Conservation (phyloP, 1,284 basidiomycete species). For the Ustanciosporium gigantosporum region DNA sequence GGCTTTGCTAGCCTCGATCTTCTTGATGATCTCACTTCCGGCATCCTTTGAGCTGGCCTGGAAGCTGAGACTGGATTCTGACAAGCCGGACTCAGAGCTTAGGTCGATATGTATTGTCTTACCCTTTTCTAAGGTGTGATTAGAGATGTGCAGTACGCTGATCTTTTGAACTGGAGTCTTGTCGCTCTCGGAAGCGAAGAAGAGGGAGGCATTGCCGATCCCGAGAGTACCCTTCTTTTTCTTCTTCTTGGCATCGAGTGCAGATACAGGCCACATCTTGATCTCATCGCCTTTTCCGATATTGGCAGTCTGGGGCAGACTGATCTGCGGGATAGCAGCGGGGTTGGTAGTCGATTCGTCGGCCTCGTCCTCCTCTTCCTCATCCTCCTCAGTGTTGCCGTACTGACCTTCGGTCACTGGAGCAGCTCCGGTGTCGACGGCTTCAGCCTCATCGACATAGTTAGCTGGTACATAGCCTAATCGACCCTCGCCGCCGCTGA, state of each 20-base stretch:
- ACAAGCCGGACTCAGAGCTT: constrained; percentile 34
- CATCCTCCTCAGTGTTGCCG: constrained; percentile 24
- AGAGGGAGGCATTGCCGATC: constrained; percentile 57
- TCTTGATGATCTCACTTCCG: constrained; percentile 48
- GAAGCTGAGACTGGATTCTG: constrained; percentile 42
- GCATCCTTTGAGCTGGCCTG: constrained; percentile 53
- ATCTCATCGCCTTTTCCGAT: constrained; percentile 55
- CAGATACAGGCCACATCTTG: constrained; percentile 60
- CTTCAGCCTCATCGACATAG: constrained; percentile 57
- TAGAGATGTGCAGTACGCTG: constrained; percentile 44
- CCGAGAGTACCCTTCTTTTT: constrained; percentile 59
- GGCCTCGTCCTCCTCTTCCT: constrained; percentile 35
- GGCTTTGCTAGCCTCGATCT: constrained; percentile 50
- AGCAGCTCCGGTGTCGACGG: constrained; percentile 43
- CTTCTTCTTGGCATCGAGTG: constrained; percentile 56
- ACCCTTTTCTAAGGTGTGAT: constrained; percentile 51
- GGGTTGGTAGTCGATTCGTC: constrained; percentile 9
- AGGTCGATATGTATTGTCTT: constrained; percentile 54
- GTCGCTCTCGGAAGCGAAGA: constrained; percentile 60
- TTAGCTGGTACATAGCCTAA: constrained; percentile 58
- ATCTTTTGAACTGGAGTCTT: constrained; percentile 58
- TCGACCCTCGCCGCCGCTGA: constrained; percentile 41
- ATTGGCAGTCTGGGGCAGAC: constrained; percentile 24
- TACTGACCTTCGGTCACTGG: constrained; percentile 31
- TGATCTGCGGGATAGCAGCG: constrained; percentile 40